Percentiles rank a stretch among this genome's conserved stretches.
phyloP scores from a whole-genome alignment of 352 stramenopile genomes.

The Globisporangium viniferum region DNA sequence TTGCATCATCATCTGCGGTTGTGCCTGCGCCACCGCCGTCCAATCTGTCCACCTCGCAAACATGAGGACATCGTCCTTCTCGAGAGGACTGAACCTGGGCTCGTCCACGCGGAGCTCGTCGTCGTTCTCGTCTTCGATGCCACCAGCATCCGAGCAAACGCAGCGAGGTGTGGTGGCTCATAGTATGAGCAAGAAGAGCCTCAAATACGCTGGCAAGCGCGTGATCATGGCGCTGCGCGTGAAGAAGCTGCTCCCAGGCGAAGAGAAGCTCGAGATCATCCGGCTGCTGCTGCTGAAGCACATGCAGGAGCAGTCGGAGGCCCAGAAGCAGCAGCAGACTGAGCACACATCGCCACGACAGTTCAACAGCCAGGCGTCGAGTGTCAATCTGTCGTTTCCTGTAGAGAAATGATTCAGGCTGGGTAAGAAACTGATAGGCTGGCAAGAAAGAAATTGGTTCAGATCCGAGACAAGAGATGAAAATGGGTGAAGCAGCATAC shows the following conservation, averaged over 20 bases:
- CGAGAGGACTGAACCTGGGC: background rate
- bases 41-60: background rate
- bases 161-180: background rate
- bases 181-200: conserved; percentile 20
- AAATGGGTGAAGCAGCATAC: too few species aligned
- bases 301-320: background rate
- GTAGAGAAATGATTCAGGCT: background rate
- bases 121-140: background rate
- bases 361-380: background rate
- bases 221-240: conserved; percentile 69
- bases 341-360: background rate
- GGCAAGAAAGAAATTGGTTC: background rate
- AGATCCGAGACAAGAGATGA: background rate
- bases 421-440: background rate
- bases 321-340: background rate
- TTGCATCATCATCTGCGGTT: background rate
- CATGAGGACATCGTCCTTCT: background rate
- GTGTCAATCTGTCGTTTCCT: conserved; percentile 3
- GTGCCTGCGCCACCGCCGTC: background rate
- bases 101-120: background rate
- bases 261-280: conserved; percentile 59
- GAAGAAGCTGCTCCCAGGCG: conserved; percentile 36
- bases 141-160: background rate
- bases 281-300: conserved; percentile 41
- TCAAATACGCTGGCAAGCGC: conserved; percentile 57